Evolutionary conservation across 345 rosid species (phyloP), one percentile per base, ranked within the genome.

Genomic region (Salix suchowensis): DNA sequence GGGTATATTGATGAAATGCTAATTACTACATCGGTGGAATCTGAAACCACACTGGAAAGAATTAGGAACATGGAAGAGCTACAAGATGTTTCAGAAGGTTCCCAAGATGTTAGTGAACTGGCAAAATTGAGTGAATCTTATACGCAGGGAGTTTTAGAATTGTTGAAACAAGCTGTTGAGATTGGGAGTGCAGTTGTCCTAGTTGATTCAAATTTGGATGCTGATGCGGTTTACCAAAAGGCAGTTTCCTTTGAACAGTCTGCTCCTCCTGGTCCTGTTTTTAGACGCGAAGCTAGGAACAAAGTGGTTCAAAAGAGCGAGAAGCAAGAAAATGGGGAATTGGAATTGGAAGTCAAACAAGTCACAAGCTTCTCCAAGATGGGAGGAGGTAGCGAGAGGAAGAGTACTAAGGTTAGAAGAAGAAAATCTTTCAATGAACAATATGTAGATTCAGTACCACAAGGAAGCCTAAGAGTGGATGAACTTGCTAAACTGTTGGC

Each of bases 401-500:
- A 71, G 60, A 61, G 71, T 70, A 60, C 73, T 26, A 73, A 74
- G 75, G 64, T 58, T 61, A 80, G 78, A 81, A 37, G 36, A 37
- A 58, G 36, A 37, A 58, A 73, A 55, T 77, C 78, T 65, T 73
- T 75, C 28, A 81, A 68, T 48, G 88, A 84, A 78, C 78, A 16
- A 54, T 78, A 42, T 71, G 74, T 76, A 71, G 84, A 80, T 74
- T 82, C 73, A 23, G 73, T 68, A 23, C 86, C 94, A 0, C 81
- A 77, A 32, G 99, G 98, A 81, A 90, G 89, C 81, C 79, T 91
- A 64, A 73, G 85, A 71, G 78, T 94, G 16, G 98, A 94, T 82
- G 98, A 94, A 85, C 95, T 92, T 70, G 98, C 97, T 70, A 90
- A 92, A 85, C 77, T 92, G 62, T 85, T 92, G 48, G 48, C 48